These are phyloP conservation scores for Pleurotus giganteus DNA, from an alignment of 768 basidiomycete genomes.

Conservation along the genomic window DNA sequence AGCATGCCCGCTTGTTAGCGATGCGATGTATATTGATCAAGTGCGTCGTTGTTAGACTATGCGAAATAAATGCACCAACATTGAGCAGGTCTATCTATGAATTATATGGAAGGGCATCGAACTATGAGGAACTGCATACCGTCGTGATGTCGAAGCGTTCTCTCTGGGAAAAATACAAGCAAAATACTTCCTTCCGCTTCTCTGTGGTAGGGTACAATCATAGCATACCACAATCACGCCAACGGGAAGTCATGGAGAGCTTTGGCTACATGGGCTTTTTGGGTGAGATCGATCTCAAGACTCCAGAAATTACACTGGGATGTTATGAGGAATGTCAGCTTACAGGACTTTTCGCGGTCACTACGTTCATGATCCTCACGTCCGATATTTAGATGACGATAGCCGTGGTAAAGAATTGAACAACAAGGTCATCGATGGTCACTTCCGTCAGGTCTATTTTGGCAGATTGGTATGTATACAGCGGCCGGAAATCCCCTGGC, in stretches of 20 bases:
- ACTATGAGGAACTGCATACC: slow-evolving; percentile 70
- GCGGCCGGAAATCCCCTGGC: neutral
- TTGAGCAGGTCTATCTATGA: slow-evolving; percentile 67
- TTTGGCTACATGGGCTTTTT: slow-evolving; percentile 84
- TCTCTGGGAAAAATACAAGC: slow-evolving; percentile 59
- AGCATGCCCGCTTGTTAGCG: slow-evolving; percentile 72
- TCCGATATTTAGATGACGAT: slow-evolving; percentile 40
- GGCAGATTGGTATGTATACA: slow-evolving; percentile 74
- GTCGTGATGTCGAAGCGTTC: slow-evolving; percentile 38
- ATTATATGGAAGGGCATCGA: slow-evolving; percentile 68
- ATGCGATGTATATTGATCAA: slow-evolving; percentile 80
- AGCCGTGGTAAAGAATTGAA: slow-evolving; percentile 40
- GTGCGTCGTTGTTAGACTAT: slow-evolving; percentile 33
- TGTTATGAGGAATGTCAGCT: slow-evolving; percentile 83
- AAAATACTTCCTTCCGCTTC: slow-evolving; percentile 80
- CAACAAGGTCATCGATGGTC: slow-evolving; percentile 49
- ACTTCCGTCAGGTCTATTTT: slow-evolving; percentile 72
- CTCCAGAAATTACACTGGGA: slow-evolving; percentile 68
- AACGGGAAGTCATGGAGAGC: slow-evolving; percentile 66
- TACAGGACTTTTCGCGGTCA: neutral
- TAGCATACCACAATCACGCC: slow-evolving; percentile 64
- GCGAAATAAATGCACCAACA: slow-evolving; percentile 7
- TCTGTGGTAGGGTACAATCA: slow-evolving; percentile 72
- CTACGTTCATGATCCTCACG: neutral
- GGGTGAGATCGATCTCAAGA: slow-evolving; percentile 80